These are phyloP conservation scores for Nymphaea thermarum DNA, from an alignment of 164 flowering plant genomes.

Conservation along the genomic window DNA sequence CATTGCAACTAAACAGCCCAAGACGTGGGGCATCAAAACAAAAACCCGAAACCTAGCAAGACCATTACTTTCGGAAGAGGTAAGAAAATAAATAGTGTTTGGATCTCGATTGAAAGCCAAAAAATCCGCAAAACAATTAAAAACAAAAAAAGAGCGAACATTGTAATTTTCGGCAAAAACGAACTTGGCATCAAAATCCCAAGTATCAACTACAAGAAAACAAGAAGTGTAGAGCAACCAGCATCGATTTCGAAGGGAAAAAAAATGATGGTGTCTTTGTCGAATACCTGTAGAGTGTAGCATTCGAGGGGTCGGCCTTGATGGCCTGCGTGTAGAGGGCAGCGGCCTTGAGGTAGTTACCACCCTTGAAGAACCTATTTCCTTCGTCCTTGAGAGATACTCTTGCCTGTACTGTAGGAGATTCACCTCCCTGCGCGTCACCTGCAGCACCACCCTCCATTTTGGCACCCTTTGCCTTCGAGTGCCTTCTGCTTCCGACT, in stretches of 20 bases:
- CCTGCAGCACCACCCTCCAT: not conserved
- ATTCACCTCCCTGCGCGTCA: not conserved
- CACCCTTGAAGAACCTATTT: constrained; percentile 80
- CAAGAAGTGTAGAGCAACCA: not conserved
- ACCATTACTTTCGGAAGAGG: too few species aligned
- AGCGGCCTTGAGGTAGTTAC: constrained; percentile 93
- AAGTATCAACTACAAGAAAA: not conserved
- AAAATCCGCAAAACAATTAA: too few species aligned
- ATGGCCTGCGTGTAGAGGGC: constrained; percentile 93
- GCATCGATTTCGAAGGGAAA: not conserved
- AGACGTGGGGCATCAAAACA: not conserved
- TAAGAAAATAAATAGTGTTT: too few species aligned
- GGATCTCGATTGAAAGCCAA: too few species aligned
- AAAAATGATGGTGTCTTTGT: too few species aligned
- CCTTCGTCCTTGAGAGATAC: constrained; percentile 70
- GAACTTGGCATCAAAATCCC: not conserved
- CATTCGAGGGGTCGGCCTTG: constrained; percentile 72
- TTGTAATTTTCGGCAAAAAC: not conserved
- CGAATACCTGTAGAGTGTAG: constrained; percentile 75
- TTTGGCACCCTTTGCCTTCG: not conserved
- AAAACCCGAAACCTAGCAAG: too few species aligned
- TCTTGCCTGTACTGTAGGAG: not conserved
- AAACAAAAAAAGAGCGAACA: not conserved
- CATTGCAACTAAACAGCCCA: not conserved
- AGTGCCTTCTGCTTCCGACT: not conserved